Conservation (phyloP, 208 protist genomes). For the Leishmania amazonensis region DNA sequence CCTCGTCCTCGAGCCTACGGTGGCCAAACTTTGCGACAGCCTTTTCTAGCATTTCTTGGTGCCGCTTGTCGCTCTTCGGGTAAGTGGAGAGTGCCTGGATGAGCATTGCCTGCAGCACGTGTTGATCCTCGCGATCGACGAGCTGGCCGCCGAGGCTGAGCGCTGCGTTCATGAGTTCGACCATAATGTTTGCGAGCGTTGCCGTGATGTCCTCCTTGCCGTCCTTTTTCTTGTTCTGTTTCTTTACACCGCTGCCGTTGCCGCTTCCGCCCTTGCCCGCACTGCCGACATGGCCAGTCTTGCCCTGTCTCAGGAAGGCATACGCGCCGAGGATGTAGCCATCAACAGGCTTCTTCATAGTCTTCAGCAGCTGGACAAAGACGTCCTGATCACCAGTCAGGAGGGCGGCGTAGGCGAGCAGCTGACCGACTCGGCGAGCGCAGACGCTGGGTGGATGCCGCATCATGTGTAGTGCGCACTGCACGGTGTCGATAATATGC, state of each 20-base stretch:
- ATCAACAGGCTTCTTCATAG: constrained; percentile 90
- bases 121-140: constrained; percentile 87
- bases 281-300: constrained; percentile 1
- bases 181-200: constrained; percentile 77
- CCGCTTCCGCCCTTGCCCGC: neutral
- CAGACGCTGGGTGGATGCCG: constrained; percentile 68
- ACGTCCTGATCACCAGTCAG: constrained; percentile 72
- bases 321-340: constrained; percentile 85
- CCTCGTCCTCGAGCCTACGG: constrained; percentile 50
- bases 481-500: constrained; percentile 86
- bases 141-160: constrained; percentile 88
- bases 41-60: constrained; percentile 84
- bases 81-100: constrained; percentile 72
- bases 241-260: constrained; percentile 30
- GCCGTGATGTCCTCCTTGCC: constrained; percentile 68
- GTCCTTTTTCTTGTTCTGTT: constrained; percentile 38
- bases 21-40: constrained; percentile 79
- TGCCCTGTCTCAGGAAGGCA: constrained; percentile 64
- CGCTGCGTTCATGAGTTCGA: constrained; percentile 88
- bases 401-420: constrained; percentile 84
- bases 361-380: constrained; percentile 90
- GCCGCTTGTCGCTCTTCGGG: constrained; percentile 79
- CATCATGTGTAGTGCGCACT: constrained; percentile 91
- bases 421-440: constrained; percentile 68
- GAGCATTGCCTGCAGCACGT: constrained; percentile 79